A percentile compares a stretch with the other conserved stretches of the same genome.
Conservation (phyloP, 768 basidiomycete genomes). For the Neoboletus brunneissimus region DNA sequence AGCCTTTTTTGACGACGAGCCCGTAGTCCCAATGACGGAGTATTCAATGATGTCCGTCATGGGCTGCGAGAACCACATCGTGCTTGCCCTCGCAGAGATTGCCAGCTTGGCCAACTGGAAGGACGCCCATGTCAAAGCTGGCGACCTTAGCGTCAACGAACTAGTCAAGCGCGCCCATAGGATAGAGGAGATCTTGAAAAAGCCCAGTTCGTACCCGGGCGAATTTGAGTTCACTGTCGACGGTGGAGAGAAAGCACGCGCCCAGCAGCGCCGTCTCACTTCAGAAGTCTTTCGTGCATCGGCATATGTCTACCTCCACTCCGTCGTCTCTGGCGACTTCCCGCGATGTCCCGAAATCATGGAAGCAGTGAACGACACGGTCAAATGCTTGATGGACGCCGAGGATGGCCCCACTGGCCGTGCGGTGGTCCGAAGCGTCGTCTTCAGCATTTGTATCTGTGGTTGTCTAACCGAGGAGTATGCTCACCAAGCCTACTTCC, state of each 20-base stretch:
- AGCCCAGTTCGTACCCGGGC: constrained; percentile 10
- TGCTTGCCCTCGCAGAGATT: constrained; percentile 77
- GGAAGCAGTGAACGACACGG: constrained; percentile 50
- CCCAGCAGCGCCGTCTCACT: constrained; percentile 42
- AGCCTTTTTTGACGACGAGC: constrained; percentile 32
- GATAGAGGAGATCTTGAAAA: constrained; percentile 44
- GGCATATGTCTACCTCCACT: constrained; percentile 70
- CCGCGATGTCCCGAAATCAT: constrained; percentile 65
- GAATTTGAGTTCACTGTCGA: neutral
- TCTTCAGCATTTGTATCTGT: constrained; percentile 73
- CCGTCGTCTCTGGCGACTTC: constrained; percentile 71
- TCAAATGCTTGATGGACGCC: constrained; percentile 43
- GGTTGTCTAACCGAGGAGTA: constrained; percentile 62
- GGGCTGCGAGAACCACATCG: constrained; percentile 79
- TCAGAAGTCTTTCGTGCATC: constrained; percentile 72
- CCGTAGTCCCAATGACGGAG: constrained; percentile 37
- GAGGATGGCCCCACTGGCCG: constrained; percentile 39
- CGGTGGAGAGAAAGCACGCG: constrained; percentile 4
- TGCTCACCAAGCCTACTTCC: constrained; percentile 42
- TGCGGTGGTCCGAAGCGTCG: constrained; percentile 70
- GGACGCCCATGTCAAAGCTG: constrained; percentile 34
- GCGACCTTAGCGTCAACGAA: constrained; percentile 55
- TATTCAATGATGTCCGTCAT: constrained; percentile 80
- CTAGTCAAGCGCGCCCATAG: constrained; percentile 52
- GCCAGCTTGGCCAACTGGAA: constrained; percentile 69